Evolutionary conservation across 139 green algal genomes (phyloP).

Genomic region (Closterium sp.): DNA sequence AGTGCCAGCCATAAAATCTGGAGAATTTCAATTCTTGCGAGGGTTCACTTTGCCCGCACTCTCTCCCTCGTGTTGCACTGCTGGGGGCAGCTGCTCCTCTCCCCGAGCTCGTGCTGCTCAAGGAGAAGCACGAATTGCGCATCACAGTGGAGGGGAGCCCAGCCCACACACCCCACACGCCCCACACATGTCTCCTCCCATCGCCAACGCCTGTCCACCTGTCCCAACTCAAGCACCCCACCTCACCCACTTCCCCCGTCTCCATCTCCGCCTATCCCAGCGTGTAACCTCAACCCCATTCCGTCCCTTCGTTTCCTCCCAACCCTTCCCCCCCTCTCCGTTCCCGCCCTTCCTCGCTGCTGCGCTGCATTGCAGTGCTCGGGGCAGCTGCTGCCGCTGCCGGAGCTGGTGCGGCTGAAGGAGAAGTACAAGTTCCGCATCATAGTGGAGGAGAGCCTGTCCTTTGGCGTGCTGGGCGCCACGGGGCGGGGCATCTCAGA

Average conservation of each 20-base stretch:
- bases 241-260: too few relatives aligned
- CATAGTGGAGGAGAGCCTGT: constrained; percentile 88
- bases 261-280: too few relatives aligned
- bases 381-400: constrained; percentile 70
- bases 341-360: background rate
- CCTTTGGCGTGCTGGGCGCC: constrained; percentile 84
- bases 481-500: constrained; percentile 82
- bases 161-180: too few relatives aligned
- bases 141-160: constrained; percentile 91
- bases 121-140: constrained; percentile 81
- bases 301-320: too few relatives aligned
- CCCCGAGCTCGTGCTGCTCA: constrained; percentile 72
- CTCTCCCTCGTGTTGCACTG: background rate
- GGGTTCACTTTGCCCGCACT: too few relatives aligned
- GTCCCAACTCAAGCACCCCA: too few relatives aligned
- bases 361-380: constrained; percentile 21
- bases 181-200: too few relatives aligned
- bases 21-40: too few relatives aligned
- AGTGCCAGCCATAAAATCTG: too few relatives aligned
- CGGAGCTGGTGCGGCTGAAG: constrained; percentile 77
- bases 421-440: constrained; percentile 84
- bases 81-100: constrained; percentile 43
- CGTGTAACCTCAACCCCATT: too few relatives aligned
- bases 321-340: too few relatives aligned
- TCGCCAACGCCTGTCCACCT: too few relatives aligned